These are phyloP conservation scores for Astragalus glycyphyllos DNA, from an alignment of 306 rosid genomes.

Conservation along the genomic window DNA sequence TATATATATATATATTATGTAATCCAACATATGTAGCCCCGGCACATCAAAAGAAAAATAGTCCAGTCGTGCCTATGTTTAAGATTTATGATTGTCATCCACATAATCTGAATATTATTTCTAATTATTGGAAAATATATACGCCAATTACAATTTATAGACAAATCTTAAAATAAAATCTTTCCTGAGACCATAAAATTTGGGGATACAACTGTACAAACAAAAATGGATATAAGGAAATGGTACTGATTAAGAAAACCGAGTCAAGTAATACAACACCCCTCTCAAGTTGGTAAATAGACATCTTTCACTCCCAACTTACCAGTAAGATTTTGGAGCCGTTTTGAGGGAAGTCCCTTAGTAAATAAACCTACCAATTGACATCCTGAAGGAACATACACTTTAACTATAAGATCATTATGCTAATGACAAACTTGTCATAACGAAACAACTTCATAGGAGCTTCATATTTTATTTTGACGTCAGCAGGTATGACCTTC, in stretches of 20 bases:
- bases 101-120: constrained; percentile 13
- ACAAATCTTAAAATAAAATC: constrained; percentile 9
- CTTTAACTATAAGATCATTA: too few relatives aligned
- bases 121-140: background rate
- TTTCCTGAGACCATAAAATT: background rate
- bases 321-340: too few relatives aligned
- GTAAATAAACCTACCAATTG: too few relatives aligned
- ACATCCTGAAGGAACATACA: too few relatives aligned
- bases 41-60: constrained; percentile 20
- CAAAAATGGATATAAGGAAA: constrained; percentile 9
- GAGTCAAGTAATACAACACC: background rate
- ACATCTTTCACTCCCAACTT: too few relatives aligned
- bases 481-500: too few relatives aligned
- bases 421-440: too few relatives aligned
- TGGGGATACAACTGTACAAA: background rate
- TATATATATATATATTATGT: background rate
- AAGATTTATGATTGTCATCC: constrained; percentile 35
- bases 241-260: background rate
- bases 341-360: too few relatives aligned
- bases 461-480: too few relatives aligned
- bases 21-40: constrained; percentile 13
- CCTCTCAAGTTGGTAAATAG: background rate
- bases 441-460: too few relatives aligned
- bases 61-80: background rate
- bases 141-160: background rate